Evolutionary conservation across 2,329 filamentous ascomycete species (phyloP).

Genomic region (Ascochyta koolunga): DNA sequence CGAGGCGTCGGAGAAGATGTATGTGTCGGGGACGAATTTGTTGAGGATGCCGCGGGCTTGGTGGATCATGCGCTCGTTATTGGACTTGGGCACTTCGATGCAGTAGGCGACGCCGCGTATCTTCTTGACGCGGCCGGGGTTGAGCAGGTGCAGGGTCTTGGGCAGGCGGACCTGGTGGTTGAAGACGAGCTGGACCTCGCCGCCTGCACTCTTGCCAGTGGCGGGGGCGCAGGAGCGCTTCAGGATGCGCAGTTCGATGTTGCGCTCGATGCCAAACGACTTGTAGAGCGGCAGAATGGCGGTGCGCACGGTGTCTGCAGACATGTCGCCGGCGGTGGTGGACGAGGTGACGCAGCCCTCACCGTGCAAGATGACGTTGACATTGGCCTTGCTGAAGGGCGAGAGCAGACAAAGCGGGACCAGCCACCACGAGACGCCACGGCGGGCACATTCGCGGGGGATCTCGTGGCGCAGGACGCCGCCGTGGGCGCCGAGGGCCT

Average conservation of each 20-base stretch:
- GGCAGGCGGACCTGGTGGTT: slow-evolving; percentile 91
- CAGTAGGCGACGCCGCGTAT: slow-evolving; percentile 94
- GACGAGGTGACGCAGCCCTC: slow-evolving; percentile 90
- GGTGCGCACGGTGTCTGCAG: slow-evolving; percentile 90
- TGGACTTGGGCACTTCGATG: slow-evolving; percentile 87
- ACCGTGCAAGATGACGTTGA: slow-evolving; percentile 89
- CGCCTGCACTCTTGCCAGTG: slow-evolving; percentile 79
- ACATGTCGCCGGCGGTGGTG: slow-evolving; percentile 83
- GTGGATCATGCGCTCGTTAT: slow-evolving; percentile 95
- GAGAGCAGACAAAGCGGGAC: slow-evolving; percentile 87
- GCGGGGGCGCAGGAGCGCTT: slow-evolving; percentile 73
- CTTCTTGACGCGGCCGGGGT: slow-evolving; percentile 81
- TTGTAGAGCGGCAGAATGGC: slow-evolving; percentile 89
- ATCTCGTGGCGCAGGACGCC: slow-evolving; percentile 83
- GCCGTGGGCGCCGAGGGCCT: slow-evolving; percentile 72
- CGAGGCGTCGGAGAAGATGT: slow-evolving; percentile 76
- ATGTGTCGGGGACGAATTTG: slow-evolving; percentile 80
- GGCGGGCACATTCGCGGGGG: slow-evolving; percentile 74
- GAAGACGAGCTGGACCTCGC: slow-evolving; percentile 91
- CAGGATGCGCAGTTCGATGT: slow-evolving; percentile 83
- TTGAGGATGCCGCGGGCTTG: slow-evolving; percentile 87
- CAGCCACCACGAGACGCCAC: slow-evolving; percentile 91
- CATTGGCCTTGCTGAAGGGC: slow-evolving; percentile 87
- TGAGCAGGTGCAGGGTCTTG: slow-evolving; percentile 89
- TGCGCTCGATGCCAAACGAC: slow-evolving; percentile 85